A percentile compares a stretch with the other conserved stretches of the same genome.
Conservation (phyloP, 129 eudicot genomes). For the Erigeron canadensis region DNA sequence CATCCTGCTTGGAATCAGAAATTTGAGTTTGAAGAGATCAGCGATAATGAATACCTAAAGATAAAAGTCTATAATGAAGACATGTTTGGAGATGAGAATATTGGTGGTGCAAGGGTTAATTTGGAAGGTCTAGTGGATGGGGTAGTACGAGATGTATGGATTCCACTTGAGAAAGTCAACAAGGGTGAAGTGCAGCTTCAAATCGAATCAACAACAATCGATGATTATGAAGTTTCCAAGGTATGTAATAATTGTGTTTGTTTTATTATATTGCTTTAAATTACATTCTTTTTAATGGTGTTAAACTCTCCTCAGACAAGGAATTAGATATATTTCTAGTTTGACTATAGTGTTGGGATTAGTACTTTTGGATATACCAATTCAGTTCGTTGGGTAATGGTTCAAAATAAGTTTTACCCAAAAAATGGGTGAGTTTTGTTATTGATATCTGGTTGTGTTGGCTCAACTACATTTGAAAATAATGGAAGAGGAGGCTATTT, state of each 20-base stretch:
- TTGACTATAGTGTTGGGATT: too few relatives aligned
- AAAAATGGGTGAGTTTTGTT: too few relatives aligned
- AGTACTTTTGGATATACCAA: too few relatives aligned
- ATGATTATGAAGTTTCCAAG: constrained; percentile 50
- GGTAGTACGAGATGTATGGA: constrained; percentile 67
- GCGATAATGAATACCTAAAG: constrained; percentile 80
- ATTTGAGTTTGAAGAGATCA: constrained; percentile 90
- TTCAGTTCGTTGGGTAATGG: too few relatives aligned
- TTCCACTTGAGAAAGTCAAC: constrained; percentile 92
- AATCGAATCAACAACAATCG: constrained; percentile 61
- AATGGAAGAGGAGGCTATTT: too few relatives aligned
- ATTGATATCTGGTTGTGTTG: too few relatives aligned
- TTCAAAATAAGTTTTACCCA: too few relatives aligned
- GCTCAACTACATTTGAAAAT: too few relatives aligned
- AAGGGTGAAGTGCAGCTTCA: constrained; percentile 82
- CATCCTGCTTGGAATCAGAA: constrained; percentile 79
- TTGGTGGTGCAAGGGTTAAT: constrained; percentile 91
- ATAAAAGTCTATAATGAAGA: constrained; percentile 74
- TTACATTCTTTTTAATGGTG: too few relatives aligned
- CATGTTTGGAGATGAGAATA: constrained; percentile 75
- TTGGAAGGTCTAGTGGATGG: constrained; percentile 88
- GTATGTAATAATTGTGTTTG: constrained; percentile 34
- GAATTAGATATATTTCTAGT: too few relatives aligned
- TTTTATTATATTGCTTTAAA: not conserved
- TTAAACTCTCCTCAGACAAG: too few relatives aligned